Base-by-base conservation (phyloP, 2,329 filamentous ascomycete genomes). In the Curvularia sp. region DNA sequence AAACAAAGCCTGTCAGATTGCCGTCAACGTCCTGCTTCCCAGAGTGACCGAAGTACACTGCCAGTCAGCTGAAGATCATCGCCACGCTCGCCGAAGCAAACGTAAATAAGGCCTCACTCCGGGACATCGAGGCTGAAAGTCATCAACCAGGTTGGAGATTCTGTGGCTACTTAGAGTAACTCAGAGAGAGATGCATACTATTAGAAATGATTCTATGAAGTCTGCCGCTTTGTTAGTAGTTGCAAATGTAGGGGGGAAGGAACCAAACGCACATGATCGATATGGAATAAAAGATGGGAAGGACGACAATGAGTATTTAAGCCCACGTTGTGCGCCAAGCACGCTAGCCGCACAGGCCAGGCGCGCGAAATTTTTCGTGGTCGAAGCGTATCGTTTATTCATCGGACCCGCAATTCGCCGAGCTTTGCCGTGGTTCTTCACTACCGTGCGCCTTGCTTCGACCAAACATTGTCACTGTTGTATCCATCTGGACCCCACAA, bases 101-200 rank as follows among this genome's bases (percentile, higher is more conserved):
- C 57, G 80, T 76, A 84, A 84, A 81, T 80, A 73, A 80, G 83
- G 84, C 80, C 89, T 93, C 91, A 95, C 91, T 93, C 90, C 91
- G 87, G 88, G 89, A 89, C 82, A 84, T 84, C 87, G 91, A 91
- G 90, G 91, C 91, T 91, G 74, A 67, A 73, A 65, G 80, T 96
- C 92, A 95, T 96, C 92, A 91, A 90, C 91, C 91, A 92, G 91
- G 90, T 88, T 94, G 66, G 66, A 87, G 86, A 84, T 83, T 92
- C 89, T 94, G 90, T 92, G 87, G 91, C 93, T 96, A 85, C 84
- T 90, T 86, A 93, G 86, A 87, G 87, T 87, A 94, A 89, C 88
- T 92, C 89, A 95, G 91, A 92, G 88, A 85, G 84, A 86, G 90
- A 93, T 88, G 88, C 91, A 85, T 89, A 93, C 92, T 97, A 93